Percentiles rank a stretch among this genome's conserved stretches.
These are phyloP conservation scores for Eucalyptus cloeziana DNA, from an alignment of 345 rosid genomes.

Conservation along the genomic window DNA sequence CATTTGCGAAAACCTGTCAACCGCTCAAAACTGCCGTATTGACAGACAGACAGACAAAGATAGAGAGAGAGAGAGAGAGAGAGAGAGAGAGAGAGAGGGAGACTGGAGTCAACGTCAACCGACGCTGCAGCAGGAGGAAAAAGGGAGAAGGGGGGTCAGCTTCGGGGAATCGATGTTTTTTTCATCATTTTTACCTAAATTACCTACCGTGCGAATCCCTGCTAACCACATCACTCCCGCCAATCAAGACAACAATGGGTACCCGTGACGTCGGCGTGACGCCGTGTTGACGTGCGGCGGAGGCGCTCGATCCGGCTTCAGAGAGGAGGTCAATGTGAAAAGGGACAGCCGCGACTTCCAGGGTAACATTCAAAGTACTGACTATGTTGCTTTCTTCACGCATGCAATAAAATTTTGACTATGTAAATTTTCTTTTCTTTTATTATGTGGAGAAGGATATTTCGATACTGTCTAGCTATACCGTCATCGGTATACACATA, in stretches of 20 bases:
- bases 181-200: not conserved
- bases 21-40: not conserved
- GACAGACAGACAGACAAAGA: not conserved
- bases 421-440: not conserved
- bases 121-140: not conserved
- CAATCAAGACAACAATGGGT: not conserved
- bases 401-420: not conserved
- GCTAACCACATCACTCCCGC: not conserved
- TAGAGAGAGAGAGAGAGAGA: not conserved
- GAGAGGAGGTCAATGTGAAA: not conserved
- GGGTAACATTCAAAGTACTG: not conserved
- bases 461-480: not conserved
- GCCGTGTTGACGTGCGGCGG: not conserved
- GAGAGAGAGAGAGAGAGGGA: not conserved
- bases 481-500: too few relatives aligned
- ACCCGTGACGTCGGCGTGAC: not conserved
- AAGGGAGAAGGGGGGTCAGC: not conserved
- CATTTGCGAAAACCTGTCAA: not conserved
- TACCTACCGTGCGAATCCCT: not conserved
- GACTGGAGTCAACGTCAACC: slow-evolving; percentile 2
- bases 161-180: not conserved
- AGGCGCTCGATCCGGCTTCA: not conserved
- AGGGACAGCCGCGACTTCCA: not conserved
- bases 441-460: too few relatives aligned
- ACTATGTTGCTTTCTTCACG: not conserved